phyloP scores from a whole-genome alignment of 2,329 filamentous ascomycete species.

The Colletotrichum liaoningense region DNA sequence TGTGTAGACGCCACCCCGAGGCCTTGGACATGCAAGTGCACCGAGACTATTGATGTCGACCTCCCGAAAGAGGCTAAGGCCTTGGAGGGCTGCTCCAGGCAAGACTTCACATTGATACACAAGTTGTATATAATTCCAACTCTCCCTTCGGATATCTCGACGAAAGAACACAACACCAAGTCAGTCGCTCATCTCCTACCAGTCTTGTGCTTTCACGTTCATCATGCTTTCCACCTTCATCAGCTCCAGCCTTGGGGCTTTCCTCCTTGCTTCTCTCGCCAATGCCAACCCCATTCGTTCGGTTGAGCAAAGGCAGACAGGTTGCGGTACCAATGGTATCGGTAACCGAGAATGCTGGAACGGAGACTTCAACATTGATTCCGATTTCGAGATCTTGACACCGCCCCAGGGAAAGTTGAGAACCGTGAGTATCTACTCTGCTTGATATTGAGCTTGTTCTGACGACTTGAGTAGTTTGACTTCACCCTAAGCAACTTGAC shows the following conservation, averaged over 20 bases:
- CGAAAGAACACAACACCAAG: slow-evolving; percentile 2
- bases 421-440: slow-evolving; percentile 35
- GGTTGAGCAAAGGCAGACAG: background rate
- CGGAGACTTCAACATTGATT: slow-evolving; percentile 44
- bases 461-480: slow-evolving; percentile 38
- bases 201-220: background rate
- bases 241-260: slow-evolving; percentile 21
- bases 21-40: slow-evolving; percentile 20
- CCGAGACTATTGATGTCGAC: slow-evolving; percentile 25
- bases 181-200: slow-evolving; percentile 27
- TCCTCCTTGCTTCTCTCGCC: slow-evolving; percentile 20
- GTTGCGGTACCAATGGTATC: slow-evolving; percentile 44
- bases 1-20: slow-evolving; percentile 13
- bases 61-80: slow-evolving; percentile 7
- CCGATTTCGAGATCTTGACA: slow-evolving; percentile 43
- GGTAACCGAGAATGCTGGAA: slow-evolving; percentile 47
- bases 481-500: slow-evolving; percentile 42
- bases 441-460: background rate
- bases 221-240: slow-evolving; percentile 16
- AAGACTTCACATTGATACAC: slow-evolving; percentile 8
- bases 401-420: slow-evolving; percentile 41
- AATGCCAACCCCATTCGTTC: slow-evolving; percentile 28
- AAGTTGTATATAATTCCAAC: slow-evolving; percentile 28
- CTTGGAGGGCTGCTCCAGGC: background rate
- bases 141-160: background rate